Base-by-base conservation (phyloP, 2,329 filamentous ascomycete species). In the Penicillium sp. region DNA sequence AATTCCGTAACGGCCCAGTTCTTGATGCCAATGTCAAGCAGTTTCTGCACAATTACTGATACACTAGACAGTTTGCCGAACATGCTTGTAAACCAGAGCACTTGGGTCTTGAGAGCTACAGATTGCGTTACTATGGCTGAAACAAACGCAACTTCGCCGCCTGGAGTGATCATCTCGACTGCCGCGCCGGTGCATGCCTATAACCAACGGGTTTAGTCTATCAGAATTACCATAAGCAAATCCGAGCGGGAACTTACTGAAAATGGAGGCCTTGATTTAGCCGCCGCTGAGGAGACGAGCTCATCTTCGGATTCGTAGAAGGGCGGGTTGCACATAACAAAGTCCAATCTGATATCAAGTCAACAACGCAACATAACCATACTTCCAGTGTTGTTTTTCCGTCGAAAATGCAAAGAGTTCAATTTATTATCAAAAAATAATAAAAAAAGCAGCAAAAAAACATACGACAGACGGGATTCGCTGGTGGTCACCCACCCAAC, bases 41-140 rank as follows among this genome's bases (percentile, higher is more conserved):
- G 71, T 7, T 88, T 77, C 52, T 79, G 78, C 5, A 85, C 78
- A 0, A 96, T 74, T 0, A 87, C 71, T 0, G 78, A 76, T 0
- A 88, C 79, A 3, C 90, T 77, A 62, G 87, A 92, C 28, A 90
- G 77, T 65, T 95, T 95, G 0, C 93, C 92, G 0, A 97, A 78
- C 90, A 97, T 95, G 54, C 86, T 86, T 1, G 88, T 94, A 71
- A 94, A 97, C 94, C 94, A 99, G 59, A 83, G 82, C 0, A 96
- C 84, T 9, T 80, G 79, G 0, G 81, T 77, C 18, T 77, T 75
- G 1, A 90, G 74, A 0, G 68, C 59, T 0, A 88, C 70, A 33
- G 87, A 91, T 68, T 95, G 89, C 0, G 81, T 74, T 4, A 96
- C 77, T 61, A 96, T 87, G 5, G 83, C 81, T 1, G 77, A 74